Percentiles rank a stretch among this genome's conserved stretches.
Conservation (phyloP, 2,329 filamentous ascomycete genomes). For the Dactylellina cionopaga region DNA sequence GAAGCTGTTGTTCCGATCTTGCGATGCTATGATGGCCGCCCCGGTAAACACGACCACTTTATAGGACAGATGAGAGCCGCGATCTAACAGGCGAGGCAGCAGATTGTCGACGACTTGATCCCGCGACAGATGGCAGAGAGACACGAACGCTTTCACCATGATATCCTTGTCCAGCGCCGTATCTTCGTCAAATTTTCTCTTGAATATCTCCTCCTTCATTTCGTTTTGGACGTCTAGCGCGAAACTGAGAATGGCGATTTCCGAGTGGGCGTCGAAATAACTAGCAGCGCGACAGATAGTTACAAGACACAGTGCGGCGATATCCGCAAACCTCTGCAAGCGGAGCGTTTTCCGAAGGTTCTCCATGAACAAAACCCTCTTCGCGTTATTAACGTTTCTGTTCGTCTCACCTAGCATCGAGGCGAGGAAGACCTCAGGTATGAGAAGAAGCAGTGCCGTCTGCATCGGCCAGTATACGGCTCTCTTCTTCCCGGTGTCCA, state of each 20-base stretch:
- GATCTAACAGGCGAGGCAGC: constrained; percentile 68
- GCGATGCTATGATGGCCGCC: constrained; percentile 62
- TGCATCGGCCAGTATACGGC: constrained; percentile 71
- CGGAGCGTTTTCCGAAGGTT: constrained; percentile 71
- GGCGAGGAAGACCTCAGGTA: constrained; percentile 76
- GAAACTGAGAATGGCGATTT: constrained; percentile 73
- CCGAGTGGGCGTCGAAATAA: constrained; percentile 72
- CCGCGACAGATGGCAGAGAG: constrained; percentile 71
- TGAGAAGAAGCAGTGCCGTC: constrained; percentile 70
- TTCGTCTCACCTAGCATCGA: constrained; percentile 74
- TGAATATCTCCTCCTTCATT: constrained; percentile 61
- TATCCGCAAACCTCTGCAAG: constrained; percentile 69
- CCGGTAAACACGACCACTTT: constrained; percentile 71
- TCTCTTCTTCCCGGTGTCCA: constrained; percentile 69
- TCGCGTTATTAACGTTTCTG: constrained; percentile 70
- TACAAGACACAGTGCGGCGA: constrained; percentile 74
- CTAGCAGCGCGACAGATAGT: constrained; percentile 71
- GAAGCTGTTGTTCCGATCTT: constrained; percentile 54
- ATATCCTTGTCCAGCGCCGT: constrained; percentile 70
- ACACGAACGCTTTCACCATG: constrained; percentile 74
- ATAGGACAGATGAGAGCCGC: constrained; percentile 69
- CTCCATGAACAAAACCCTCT: constrained; percentile 74
- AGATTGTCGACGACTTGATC: constrained; percentile 70
- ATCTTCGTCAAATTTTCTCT: constrained; percentile 60
- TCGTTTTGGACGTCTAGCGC: constrained; percentile 76